Evolutionary conservation across 345 rosid genomes (phyloP).

Genomic region (Boechera retrofracta): DNA sequence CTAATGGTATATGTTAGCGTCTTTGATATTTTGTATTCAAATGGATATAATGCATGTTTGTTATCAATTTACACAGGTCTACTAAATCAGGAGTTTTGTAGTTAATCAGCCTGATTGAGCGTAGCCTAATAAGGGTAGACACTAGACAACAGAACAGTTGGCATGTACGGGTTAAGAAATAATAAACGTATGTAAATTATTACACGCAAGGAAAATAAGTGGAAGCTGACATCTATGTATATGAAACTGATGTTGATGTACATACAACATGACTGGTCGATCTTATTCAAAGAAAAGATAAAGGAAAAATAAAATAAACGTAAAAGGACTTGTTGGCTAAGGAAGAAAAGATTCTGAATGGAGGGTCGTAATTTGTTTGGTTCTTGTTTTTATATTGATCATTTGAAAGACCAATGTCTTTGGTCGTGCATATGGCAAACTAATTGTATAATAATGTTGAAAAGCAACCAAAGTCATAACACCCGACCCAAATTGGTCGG

Average conservation of each 20-base stretch:
- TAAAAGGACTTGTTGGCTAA: constrained; percentile 39
- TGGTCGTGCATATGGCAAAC: constrained; percentile 12
- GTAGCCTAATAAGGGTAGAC: background rate
- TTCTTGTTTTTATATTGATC: constrained; percentile 4
- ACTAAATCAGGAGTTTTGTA: background rate
- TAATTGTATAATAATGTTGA: background rate
- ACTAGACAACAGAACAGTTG: background rate
- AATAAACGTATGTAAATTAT: constrained; percentile 3
- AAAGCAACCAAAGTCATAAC: background rate
- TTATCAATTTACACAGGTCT: background rate
- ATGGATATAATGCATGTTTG: too few species aligned
- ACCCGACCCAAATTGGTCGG: background rate
- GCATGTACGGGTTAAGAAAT: background rate
- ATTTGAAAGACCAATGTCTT: background rate
- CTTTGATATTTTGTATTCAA: too few species aligned
- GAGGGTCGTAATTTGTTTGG: constrained; percentile 28
- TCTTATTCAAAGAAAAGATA: constrained; percentile 27
- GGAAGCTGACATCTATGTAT: constrained; percentile 29
- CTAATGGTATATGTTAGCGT: background rate
- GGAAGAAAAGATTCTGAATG: constrained; percentile 38
- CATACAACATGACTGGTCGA: constrained; percentile 20
- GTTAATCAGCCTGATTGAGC: background rate
- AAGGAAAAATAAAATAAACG: background rate
- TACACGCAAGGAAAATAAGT: constrained; percentile 34
- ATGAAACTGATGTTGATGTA: constrained; percentile 1